Evolutionary conservation across 495 filamentous ascomycete genomes (phyloP).

Genomic region (Tuber umbilicatum): DNA sequence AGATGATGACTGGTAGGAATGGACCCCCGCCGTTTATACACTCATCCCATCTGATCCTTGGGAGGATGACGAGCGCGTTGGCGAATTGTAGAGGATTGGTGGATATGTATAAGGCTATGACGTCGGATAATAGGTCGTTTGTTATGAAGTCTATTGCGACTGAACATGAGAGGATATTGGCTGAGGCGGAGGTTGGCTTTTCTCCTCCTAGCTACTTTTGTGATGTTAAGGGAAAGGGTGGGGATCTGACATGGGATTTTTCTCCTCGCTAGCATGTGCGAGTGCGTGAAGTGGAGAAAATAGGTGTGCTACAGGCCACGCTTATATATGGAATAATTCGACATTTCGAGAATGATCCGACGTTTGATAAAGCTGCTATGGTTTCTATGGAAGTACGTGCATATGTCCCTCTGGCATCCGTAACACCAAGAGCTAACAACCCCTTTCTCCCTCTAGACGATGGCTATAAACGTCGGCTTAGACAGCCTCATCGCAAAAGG

Average conservation of each 20-base stretch:
- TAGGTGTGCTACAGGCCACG: conserved; percentile 35
- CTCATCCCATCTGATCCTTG: conserved; percentile 22
- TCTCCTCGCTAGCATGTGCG: conserved; percentile 16
- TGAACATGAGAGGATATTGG: conserved; percentile 31
- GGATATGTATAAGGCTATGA: conserved; percentile 39
- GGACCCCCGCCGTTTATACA: conserved; percentile 34
- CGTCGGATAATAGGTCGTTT: conserved; percentile 30
- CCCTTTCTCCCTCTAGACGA: conserved; percentile 19
- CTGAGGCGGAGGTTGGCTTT: conserved; percentile 2
- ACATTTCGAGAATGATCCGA: conserved; percentile 32
- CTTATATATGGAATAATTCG: conserved; percentile 33
- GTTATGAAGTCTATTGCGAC: conserved; percentile 30
- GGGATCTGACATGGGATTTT: neutral
- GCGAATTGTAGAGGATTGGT: conserved; percentile 37
- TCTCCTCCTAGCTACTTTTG: neutral
- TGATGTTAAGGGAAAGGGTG: neutral
- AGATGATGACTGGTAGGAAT: conserved; percentile 33
- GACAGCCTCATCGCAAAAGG: conserved; percentile 25
- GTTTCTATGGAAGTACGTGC: conserved; percentile 29
- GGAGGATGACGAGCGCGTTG: conserved; percentile 26
- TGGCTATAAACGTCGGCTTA: conserved; percentile 29
- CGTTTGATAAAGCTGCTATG: conserved; percentile 23
- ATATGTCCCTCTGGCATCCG: neutral
- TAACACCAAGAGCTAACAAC: conserved; percentile 1
- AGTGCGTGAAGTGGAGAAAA: conserved; percentile 20